phyloP scores from a whole-genome alignment of 169 alveolate genomes.

The Plasmodium cynomolgi region DNA sequence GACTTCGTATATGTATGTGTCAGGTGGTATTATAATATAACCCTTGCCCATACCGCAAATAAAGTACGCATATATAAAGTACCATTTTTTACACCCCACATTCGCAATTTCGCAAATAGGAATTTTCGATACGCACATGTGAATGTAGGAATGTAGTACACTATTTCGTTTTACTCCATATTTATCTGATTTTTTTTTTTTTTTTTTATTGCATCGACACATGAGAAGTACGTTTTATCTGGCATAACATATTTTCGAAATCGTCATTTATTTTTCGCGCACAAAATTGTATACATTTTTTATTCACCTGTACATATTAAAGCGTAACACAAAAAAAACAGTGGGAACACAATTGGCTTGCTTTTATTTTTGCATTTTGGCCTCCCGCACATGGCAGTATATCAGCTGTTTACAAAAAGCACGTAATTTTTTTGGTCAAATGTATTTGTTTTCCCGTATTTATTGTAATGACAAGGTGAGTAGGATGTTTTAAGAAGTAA shows the following conservation, averaged over 20 bases:
- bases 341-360: constrained; percentile 11
- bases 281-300: neutral
- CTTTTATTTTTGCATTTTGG: neutral
- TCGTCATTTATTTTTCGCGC: neutral
- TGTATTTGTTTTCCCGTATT: constrained; percentile 2
- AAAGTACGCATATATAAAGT: neutral
- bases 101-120: neutral
- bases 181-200: neutral
- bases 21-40: neutral
- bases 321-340: neutral
- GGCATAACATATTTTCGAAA: neutral
- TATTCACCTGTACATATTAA: neutral
- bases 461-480: constrained; percentile 47
- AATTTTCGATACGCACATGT: neutral
- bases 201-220: neutral
- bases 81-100: neutral
- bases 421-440: neutral
- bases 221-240: neutral
- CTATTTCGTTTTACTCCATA: neutral
- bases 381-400: neutral
- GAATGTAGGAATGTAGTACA: neutral
- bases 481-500: constrained; percentile 30
- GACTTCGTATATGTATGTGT: no score
- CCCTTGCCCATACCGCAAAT: neutral
- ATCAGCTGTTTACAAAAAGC: neutral